Conservation (phyloP, 2,329 filamentous ascomycete genomes). For the Anthostomella pinea region DNA sequence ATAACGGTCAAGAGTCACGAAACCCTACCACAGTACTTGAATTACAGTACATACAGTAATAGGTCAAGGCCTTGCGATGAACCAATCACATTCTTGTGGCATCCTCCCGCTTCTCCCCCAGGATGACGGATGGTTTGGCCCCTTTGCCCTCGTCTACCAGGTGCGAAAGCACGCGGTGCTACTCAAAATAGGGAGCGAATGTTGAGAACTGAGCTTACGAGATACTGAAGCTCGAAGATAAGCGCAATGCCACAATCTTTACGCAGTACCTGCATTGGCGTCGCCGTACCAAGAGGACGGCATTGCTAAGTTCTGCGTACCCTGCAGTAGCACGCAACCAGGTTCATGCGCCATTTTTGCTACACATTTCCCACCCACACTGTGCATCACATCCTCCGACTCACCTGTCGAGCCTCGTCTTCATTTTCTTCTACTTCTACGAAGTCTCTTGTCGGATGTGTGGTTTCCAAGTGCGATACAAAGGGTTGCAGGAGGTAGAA, state of each 20-base stretch:
- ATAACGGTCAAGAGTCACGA: constrained; percentile 18
- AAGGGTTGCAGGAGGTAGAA: no score
- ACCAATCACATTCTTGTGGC: constrained; percentile 13
- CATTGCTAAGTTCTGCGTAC: constrained; percentile 19
- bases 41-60: no score
- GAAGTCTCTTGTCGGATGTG: constrained; percentile 1
- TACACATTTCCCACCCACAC: constrained; percentile 7
- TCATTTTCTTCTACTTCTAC: constrained; percentile 2
- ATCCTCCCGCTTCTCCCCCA: no score
- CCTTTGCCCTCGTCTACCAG: no score
- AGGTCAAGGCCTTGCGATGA: constrained; percentile 6
- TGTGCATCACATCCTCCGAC: constrained; percentile 8
- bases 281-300: constrained; percentile 18
- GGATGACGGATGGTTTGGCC: no score
- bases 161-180: no score
- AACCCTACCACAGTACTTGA: no score
- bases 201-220: neutral
- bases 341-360: constrained; percentile 13
- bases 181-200: neutral
- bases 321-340: constrained; percentile 22
- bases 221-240: constrained; percentile 4
- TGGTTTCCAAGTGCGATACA: no score
- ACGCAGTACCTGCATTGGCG: constrained; percentile 20
- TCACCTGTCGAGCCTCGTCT: no score
- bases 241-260: constrained; percentile 4